Percentiles rank a stretch among this genome's conserved stretches.
Conservation (phyloP, 139 green algal genomes). For the Picochlorum sp. region DNA sequence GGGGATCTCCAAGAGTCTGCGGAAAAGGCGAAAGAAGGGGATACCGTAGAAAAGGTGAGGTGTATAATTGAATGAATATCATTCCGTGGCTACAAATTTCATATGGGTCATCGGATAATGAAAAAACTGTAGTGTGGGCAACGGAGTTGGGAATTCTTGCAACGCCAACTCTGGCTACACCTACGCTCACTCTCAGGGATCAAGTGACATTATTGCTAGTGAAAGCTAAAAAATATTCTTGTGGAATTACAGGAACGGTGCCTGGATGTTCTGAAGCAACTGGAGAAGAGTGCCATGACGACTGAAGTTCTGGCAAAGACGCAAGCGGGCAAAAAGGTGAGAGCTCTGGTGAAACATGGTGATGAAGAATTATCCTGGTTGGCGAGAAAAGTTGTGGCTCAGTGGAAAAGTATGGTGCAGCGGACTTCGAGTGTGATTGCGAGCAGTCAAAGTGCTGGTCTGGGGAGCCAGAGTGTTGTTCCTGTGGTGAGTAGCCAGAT, state of each 20-base stretch:
- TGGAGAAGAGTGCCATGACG: slow-evolving; percentile 39
- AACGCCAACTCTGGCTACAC: no score
- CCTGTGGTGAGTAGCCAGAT: slow-evolving; percentile 24
- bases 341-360: slow-evolving; percentile 59
- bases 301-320: slow-evolving; percentile 52
- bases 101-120: no score
- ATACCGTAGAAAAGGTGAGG: not conserved
- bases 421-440: not conserved
- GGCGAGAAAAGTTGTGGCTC: slow-evolving; percentile 40
- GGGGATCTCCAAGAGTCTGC: not conserved
- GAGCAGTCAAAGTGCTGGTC: not conserved
- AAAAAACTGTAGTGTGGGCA: no score
- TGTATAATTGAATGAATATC: no score
- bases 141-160: no score
- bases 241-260: slow-evolving; percentile 11
- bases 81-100: no score
- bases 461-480: no score
- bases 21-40: not conserved
- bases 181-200: no score
- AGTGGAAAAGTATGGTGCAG: slow-evolving; percentile 55
- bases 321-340: slow-evolving; percentile 63
- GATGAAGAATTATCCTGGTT: slow-evolving; percentile 26
- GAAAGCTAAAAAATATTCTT: not conserved
- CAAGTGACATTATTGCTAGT: no score
- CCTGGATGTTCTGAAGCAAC: slow-evolving; percentile 47